Conservation (phyloP, 345 rosid genomes). For the Eucalyptus decipiens region DNA sequence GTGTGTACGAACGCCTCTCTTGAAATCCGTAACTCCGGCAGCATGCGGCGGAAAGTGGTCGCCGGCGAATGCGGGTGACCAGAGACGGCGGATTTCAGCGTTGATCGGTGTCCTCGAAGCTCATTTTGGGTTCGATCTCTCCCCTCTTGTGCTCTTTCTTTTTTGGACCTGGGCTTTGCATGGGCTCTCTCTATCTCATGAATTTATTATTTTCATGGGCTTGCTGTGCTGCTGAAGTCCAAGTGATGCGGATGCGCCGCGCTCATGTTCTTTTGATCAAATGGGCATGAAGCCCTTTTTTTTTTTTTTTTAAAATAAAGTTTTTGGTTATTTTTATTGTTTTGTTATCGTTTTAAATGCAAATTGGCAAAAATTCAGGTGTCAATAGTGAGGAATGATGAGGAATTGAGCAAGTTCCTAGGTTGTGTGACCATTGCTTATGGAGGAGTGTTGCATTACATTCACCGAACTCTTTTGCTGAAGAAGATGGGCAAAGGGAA, state of each 20-base stretch:
- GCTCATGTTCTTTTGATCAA: background rate
- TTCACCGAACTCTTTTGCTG: background rate
- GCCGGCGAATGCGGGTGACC: background rate
- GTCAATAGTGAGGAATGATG: background rate
- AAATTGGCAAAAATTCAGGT: too few species aligned
- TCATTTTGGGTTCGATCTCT: too few species aligned
- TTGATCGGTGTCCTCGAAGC: too few species aligned
- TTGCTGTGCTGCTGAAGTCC: background rate
- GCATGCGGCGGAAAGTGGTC: background rate
- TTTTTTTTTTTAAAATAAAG: rapidly evolving
- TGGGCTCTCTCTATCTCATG: background rate
- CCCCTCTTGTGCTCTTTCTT: background rate
- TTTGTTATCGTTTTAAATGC: background rate
- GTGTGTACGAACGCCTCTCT: background rate
- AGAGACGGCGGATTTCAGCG: background rate
- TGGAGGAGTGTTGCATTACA: background rate
- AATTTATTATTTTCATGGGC: background rate
- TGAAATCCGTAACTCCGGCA: background rate
- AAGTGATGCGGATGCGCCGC: background rate
- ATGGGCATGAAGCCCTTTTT: background rate
- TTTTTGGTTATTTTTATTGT: too few species aligned
- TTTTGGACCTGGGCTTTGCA: background rate
- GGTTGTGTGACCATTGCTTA: background rate
- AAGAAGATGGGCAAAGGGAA: background rate
- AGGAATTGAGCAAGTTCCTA: background rate